Evolutionary conservation across 2,329 filamentous ascomycete species (phyloP).

Genomic region (Trematosphaeria pertusa): DNA sequence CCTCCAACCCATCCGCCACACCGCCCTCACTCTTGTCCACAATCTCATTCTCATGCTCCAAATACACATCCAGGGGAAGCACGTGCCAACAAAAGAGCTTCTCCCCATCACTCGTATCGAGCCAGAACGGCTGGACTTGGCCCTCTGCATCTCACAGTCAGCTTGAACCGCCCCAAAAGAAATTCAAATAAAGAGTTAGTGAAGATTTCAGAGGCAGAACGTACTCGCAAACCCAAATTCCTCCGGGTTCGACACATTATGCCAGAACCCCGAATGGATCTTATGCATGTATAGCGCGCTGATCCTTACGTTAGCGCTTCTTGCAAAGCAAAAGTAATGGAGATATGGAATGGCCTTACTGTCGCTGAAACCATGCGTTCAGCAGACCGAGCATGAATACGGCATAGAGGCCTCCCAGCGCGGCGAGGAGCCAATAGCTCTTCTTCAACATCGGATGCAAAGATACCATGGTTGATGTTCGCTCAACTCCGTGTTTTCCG

Average conservation of each 20-base stretch:
- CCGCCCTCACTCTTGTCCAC: slow-evolving; percentile 46
- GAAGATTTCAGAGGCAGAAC: slow-evolving; percentile 9
- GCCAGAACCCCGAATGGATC: slow-evolving; percentile 73
- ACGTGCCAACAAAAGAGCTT: slow-evolving; percentile 90
- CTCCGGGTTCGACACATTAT: slow-evolving; percentile 77
- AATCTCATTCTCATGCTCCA: slow-evolving; percentile 71
- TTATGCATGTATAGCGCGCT: slow-evolving; percentile 87
- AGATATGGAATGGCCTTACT: no score
- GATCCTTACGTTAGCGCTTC: slow-evolving; percentile 2
- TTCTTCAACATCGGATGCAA: slow-evolving; percentile 40
- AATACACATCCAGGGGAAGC: slow-evolving; percentile 78
- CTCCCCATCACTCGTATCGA: slow-evolving; percentile 77
- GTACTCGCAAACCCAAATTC: slow-evolving; percentile 85
- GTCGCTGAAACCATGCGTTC: slow-evolving; percentile 76
- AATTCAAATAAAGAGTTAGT: neutral
- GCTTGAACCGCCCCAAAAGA: no score
- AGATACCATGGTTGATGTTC: slow-evolving; percentile 27
- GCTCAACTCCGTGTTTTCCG: neutral
- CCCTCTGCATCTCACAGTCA: slow-evolving; percentile 73
- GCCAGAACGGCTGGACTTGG: slow-evolving; percentile 85
- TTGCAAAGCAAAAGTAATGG: no score
- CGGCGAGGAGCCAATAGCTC: slow-evolving; percentile 49
- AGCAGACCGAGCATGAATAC: slow-evolving; percentile 70
- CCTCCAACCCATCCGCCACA: slow-evolving; percentile 52
- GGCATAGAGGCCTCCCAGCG: slow-evolving; percentile 70